Base-by-base conservation (phyloP, 768 basidiomycete genomes). In the Russula lepida region DNA sequence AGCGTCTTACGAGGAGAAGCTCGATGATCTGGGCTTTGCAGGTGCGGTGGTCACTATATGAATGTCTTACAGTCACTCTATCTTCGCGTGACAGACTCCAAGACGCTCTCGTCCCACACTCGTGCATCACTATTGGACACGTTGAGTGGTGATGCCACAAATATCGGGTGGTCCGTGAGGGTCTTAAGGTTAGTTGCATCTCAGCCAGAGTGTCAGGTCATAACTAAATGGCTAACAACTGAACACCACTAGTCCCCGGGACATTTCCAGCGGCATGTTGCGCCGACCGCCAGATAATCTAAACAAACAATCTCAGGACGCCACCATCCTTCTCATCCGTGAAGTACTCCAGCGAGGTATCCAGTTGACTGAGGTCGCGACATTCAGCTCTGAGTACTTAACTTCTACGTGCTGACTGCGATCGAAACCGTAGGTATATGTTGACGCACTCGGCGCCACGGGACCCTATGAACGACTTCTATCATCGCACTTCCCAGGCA, bases 371-470 rank as follows among this genome's bases (percentile, higher is more conserved):
- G 88, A 95, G 71, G 93, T 88, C 61, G 56, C 74, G 62, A 9
- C 17, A 37, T 54, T 25, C 27, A 43, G 17, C 39, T 27, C 15
- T 44, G 13, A 6, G 25, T 62, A 39, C 28, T 30, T 19, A 46
- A 13, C 9, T 11, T n/a, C 39, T 35, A 11, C 21, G 23, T n/a
- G 54, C 39, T 49, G 43, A 51, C 1, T 25, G 4, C 21, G 25
- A 39, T 49, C 35, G 48, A 23, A 23, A 25, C 21, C 2, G 28
- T 65, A 95, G 89, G 86, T 93, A 21, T 97, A 88, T 68, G 95
- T 99, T 60, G 97, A 99, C 70, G 95, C 97, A 0, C 81, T 99
- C 4, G 97, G 97, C 19, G 86, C 84, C 17, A 88, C 92, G 1
- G 81, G 83, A 19, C 85, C 86, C 49, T 98, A 97, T 73, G 84